A percentile compares a stretch with the other conserved stretches of the same genome.
Conservation (phyloP, 345 rosid species). For the Microcos paniculata region DNA sequence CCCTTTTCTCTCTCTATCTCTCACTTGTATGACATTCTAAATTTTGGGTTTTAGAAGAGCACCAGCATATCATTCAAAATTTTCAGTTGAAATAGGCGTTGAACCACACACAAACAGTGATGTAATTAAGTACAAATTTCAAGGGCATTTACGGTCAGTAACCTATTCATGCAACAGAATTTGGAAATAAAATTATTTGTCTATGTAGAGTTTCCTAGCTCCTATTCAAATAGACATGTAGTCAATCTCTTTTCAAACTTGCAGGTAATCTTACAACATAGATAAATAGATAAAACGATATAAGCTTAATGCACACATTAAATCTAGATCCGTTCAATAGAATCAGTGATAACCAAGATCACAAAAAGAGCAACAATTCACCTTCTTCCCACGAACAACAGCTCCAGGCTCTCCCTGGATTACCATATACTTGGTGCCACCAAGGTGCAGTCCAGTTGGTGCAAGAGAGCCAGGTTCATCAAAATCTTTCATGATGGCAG, state of each 20-base stretch:
- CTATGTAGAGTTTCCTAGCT: not conserved
- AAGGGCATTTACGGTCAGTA: not conserved
- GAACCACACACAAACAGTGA: not conserved
- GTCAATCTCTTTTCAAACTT: not conserved
- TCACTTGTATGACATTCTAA: not conserved
- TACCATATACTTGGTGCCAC: constrained; percentile 74
- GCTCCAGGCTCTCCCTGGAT: constrained; percentile 77
- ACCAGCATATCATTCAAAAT: not conserved
- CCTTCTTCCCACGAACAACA: constrained; percentile 91
- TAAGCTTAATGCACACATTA: not conserved
- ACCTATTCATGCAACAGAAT: not conserved
- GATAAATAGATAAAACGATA: not conserved
- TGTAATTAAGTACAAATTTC: not conserved
- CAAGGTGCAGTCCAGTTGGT: constrained; percentile 65
- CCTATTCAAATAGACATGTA: not conserved
- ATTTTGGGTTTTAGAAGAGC: not conserved
- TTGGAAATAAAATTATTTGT: not conserved
- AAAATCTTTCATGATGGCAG: constrained; percentile 58
- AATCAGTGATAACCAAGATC: not conserved
- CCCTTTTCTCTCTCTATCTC: not conserved
- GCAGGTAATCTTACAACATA: not conserved
- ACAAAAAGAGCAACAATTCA: constrained; percentile 14
- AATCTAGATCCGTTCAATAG: not conserved
- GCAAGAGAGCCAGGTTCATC: constrained; percentile 79
- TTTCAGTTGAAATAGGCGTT: not conserved